phyloP scores from a whole-genome alignment of 768 basidiomycete genomes.

The Lentinula guzmanii region DNA sequence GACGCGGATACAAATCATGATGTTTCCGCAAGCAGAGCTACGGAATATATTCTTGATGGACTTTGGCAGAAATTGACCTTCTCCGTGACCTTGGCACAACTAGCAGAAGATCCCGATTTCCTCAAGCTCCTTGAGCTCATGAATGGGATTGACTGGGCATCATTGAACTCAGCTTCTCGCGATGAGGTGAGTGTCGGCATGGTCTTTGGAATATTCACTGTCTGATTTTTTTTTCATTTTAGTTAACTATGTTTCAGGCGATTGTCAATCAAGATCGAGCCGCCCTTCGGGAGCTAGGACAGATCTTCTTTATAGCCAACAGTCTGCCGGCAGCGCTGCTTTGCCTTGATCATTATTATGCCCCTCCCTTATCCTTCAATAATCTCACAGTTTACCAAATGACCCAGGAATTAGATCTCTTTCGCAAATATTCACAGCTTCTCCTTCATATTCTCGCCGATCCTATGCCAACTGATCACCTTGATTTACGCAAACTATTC shows the following conservation, averaged over 20 bases:
- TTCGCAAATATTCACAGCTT: slow-evolving; percentile 26
- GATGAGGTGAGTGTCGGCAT: slow-evolving; percentile 4
- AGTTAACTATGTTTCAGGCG: slow-evolving; percentile 20
- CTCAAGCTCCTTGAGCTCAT: slow-evolving; percentile 21
- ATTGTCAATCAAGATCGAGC: slow-evolving; percentile 17
- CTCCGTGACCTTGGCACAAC: slow-evolving; percentile 16
- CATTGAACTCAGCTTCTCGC: not conserved
- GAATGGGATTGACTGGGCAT: slow-evolving; percentile 7
- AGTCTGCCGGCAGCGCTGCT: slow-evolving; percentile 31
- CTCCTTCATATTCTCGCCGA: slow-evolving; percentile 22
- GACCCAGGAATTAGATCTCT: slow-evolving; percentile 23
- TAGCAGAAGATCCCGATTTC: slow-evolving; percentile 8
- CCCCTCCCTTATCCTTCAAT: slow-evolving; percentile 17
- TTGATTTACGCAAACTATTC: slow-evolving; percentile 26
- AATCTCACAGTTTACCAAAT: slow-evolving; percentile 19
- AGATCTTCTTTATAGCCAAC: slow-evolving; percentile 19
- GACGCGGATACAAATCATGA: slow-evolving; percentile 16
- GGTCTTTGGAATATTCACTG: not conserved
- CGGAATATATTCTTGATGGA: slow-evolving; percentile 30
- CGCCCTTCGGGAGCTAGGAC: slow-evolving; percentile 25
- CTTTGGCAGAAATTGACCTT: slow-evolving; percentile 44
- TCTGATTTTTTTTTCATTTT: not conserved
- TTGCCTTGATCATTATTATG: slow-evolving; percentile 37
- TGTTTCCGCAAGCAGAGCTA: slow-evolving; percentile 26
- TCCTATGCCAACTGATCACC: slow-evolving; percentile 19